Percentiles rank a stretch among this genome's conserved stretches.
These are phyloP conservation scores for Camptophora hylomeconis DNA, from an alignment of 2,329 filamentous ascomycete species.

Conservation along the genomic window DNA sequence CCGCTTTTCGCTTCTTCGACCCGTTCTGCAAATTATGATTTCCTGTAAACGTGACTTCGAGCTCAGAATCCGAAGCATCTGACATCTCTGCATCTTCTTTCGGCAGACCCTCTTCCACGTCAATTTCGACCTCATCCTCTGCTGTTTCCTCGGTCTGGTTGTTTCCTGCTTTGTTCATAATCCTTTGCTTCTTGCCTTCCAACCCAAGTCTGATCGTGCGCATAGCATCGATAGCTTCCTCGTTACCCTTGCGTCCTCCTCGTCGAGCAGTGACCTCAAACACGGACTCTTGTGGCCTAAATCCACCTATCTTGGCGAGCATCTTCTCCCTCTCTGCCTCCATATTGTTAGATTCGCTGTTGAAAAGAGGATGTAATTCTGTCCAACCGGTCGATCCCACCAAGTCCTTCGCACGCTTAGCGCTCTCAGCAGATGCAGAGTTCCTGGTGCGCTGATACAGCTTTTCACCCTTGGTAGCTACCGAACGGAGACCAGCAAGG, in stretches of 20 bases:
- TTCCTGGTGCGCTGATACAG: constrained; percentile 84
- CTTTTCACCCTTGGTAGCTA: constrained; percentile 80
- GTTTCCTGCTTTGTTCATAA: constrained; percentile 22
- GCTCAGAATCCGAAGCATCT: constrained; percentile 47
- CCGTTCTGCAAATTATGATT: too few species aligned
- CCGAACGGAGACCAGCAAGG: constrained; percentile 53
- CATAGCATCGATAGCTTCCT: constrained; percentile 48
- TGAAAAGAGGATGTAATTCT: constrained; percentile 70
- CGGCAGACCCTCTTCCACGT: constrained; percentile 34
- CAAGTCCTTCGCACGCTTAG: constrained; percentile 70
- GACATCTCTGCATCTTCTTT: constrained; percentile 37
- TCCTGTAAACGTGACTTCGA: constrained; percentile 61
- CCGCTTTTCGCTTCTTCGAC: too few species aligned
- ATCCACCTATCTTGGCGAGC: constrained; percentile 77
- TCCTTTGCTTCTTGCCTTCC: constrained; percentile 29
- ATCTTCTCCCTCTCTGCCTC: constrained; percentile 70
- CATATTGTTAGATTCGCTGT: constrained; percentile 48
- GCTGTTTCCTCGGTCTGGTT: constrained; percentile 24
- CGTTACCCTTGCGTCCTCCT: constrained; percentile 55
- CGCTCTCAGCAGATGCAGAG: constrained; percentile 79
- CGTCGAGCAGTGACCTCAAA: constrained; percentile 80
- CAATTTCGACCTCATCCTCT: constrained; percentile 22
- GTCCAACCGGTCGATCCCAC: constrained; percentile 57
- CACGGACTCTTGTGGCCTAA: constrained; percentile 84
- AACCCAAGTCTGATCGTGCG: constrained; percentile 30